phyloP scores from a whole-genome alignment of 306 rosid species.

The Castanea crenata region DNA sequence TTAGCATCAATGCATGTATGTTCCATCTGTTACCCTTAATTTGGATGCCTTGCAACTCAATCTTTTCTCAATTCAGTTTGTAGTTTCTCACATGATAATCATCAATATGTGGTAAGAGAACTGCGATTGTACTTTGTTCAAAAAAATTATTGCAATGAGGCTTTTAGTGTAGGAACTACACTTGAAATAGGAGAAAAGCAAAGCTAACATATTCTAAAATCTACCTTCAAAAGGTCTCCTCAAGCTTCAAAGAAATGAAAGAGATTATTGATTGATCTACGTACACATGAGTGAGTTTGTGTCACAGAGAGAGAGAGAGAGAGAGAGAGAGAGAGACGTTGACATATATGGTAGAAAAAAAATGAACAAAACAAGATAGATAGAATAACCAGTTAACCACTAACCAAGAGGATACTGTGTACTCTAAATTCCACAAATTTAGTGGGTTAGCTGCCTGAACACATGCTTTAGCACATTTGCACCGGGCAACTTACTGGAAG shows the following conservation, averaged over 20 bases:
- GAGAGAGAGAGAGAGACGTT: not conserved
- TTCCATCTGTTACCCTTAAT: not conserved
- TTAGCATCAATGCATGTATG: not conserved
- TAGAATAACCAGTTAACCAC: not conserved
- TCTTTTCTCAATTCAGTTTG: not conserved
- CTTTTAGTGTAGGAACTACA: not conserved
- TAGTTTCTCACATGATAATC: not conserved
- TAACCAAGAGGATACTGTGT: not conserved
- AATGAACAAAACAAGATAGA: not conserved
- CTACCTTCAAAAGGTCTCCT: not conserved
- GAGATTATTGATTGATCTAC: not conserved
- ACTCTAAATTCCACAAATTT: not conserved
- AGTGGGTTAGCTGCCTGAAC: not conserved
- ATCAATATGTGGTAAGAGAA: not conserved
- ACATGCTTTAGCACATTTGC: not conserved
- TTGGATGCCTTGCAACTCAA: not conserved
- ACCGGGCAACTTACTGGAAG: not conserved
- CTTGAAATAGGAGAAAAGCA: not conserved
- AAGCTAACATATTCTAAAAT: not conserved
- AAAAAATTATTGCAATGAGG: not conserved
- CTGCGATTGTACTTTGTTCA: not conserved
- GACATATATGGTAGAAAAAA: not conserved
- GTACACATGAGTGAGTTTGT: not conserved
- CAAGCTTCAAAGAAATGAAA: not conserved
- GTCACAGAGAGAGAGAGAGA: not conserved